Conservation (phyloP, 768 basidiomycete species). For the Tulasnella sp. region DNA sequence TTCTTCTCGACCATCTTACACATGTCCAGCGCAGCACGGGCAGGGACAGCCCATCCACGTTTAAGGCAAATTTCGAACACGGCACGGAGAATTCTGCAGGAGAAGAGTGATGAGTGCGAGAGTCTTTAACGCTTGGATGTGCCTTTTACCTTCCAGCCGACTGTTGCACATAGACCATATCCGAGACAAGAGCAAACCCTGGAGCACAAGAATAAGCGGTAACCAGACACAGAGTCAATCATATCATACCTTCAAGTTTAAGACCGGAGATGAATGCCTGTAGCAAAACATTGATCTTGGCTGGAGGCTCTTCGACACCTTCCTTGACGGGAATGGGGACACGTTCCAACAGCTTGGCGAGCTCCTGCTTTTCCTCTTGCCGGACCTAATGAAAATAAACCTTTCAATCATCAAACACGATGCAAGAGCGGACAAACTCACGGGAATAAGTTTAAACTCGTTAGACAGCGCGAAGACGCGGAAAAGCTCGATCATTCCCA, state of each 20-base stretch:
- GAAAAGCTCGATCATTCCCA: slow-evolving; percentile 86
- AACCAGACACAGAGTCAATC: neutral
- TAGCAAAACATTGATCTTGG: slow-evolving; percentile 93
- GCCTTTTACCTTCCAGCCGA: slow-evolving; percentile 73
- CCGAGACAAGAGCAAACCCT: slow-evolving; percentile 77
- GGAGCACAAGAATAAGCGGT: neutral
- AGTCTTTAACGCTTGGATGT: slow-evolving; percentile 11
- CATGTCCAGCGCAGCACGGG: slow-evolving; percentile 78
- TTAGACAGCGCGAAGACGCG: slow-evolving; percentile 90
- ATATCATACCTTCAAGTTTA: slow-evolving; percentile 63
- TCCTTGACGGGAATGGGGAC: slow-evolving; percentile 98
- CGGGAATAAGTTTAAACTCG: slow-evolving; percentile 88
- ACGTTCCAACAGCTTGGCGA: slow-evolving; percentile 79
- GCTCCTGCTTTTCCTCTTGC: slow-evolving; percentile 83
- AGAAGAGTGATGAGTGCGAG: neutral
- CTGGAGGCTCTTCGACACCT: slow-evolving; percentile 86
- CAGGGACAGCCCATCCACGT: slow-evolving; percentile 94
- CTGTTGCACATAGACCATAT: slow-evolving; percentile 96
- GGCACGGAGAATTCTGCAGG: slow-evolving; percentile 70
- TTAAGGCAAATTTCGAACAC: slow-evolving; percentile 97
- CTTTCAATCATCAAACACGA: slow-evolving; percentile 4
- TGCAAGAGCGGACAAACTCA: slow-evolving; percentile 11
- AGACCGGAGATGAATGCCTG: slow-evolving; percentile 92
- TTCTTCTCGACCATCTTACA: slow-evolving; percentile 93
- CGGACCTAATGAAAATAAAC: slow-evolving; percentile 37